phyloP scores from a whole-genome alignment of 352 stramenopile species.

The Aphanomyces invadans region DNA sequence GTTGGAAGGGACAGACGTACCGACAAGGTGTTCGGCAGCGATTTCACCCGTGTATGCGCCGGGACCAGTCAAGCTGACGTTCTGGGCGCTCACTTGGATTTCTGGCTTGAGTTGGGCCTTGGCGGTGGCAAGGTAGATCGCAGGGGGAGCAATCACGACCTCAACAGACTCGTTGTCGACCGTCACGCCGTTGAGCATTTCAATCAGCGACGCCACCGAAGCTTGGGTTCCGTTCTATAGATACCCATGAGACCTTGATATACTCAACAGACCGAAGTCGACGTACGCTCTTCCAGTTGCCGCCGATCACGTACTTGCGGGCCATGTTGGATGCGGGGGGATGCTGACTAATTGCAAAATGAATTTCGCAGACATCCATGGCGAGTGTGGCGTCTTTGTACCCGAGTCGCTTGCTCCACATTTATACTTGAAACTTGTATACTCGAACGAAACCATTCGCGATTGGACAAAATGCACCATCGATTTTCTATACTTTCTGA shows the following conservation, averaged over 20 bases:
- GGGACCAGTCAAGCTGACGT: slow-evolving; percentile 71
- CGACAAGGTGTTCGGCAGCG: slow-evolving; percentile 85
- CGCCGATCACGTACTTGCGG: slow-evolving; percentile 85
- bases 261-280: slow-evolving; percentile 31
- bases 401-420: background rate
- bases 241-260: slow-evolving; percentile 25
- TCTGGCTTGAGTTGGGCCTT: slow-evolving; percentile 44
- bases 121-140: slow-evolving; percentile 56
- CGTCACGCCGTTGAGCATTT: slow-evolving; percentile 74
- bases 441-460: background rate
- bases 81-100: slow-evolving; percentile 69
- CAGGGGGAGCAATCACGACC: slow-evolving; percentile 69
- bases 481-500: no score
- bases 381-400: background rate
- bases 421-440: slow-evolving; percentile 8
- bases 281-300: slow-evolving; percentile 90
- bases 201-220: slow-evolving; percentile 77
- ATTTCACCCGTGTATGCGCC: slow-evolving; percentile 92
- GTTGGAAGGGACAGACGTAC: slow-evolving; percentile 58
- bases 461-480: background rate
- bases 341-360: background rate
- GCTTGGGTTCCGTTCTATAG: slow-evolving; percentile 63
- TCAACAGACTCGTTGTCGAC: slow-evolving; percentile 56
- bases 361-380: background rate
- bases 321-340: slow-evolving; percentile 29